Conservation (phyloP, 2,329 filamentous ascomycete species). For the Bertia moriformis region DNA sequence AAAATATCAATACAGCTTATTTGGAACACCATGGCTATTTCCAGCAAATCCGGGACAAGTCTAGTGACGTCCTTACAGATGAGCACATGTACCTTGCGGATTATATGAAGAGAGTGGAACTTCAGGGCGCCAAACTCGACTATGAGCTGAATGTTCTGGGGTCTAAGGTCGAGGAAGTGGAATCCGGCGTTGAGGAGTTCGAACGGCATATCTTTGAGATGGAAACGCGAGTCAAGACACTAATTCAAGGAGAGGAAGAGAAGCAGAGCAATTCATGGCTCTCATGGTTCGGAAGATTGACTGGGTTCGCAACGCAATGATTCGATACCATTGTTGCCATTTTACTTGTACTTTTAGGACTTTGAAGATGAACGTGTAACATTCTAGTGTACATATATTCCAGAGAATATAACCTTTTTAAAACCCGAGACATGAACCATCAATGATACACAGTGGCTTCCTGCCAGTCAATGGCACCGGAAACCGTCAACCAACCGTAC, state of each 20-base stretch:
- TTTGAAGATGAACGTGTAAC: no score
- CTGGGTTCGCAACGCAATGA: background rate
- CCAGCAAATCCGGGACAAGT: background rate
- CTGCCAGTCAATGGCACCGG: background rate
- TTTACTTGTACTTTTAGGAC: background rate
- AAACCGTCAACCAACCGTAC: background rate
- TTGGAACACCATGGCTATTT: background rate
- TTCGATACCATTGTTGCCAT: background rate
- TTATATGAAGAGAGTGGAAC: background rate
- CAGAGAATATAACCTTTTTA: background rate
- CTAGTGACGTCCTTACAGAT: background rate
- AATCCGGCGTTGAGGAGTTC: background rate
- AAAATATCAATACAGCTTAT: background rate
- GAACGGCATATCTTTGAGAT: background rate
- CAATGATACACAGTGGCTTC: background rate
- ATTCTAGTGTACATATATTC: background rate
- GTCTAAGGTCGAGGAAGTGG: conserved; percentile 1
- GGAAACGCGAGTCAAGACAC: background rate
- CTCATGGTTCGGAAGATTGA: background rate
- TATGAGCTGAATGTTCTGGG: background rate
- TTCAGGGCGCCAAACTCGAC: background rate
- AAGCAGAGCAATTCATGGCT: background rate
- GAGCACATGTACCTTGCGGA: background rate
- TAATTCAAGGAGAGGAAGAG: background rate
- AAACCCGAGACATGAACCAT: background rate